phyloP scores from a whole-genome alignment of 1,139 yeast genomes.

The Debaryomyces udenii region DNA sequence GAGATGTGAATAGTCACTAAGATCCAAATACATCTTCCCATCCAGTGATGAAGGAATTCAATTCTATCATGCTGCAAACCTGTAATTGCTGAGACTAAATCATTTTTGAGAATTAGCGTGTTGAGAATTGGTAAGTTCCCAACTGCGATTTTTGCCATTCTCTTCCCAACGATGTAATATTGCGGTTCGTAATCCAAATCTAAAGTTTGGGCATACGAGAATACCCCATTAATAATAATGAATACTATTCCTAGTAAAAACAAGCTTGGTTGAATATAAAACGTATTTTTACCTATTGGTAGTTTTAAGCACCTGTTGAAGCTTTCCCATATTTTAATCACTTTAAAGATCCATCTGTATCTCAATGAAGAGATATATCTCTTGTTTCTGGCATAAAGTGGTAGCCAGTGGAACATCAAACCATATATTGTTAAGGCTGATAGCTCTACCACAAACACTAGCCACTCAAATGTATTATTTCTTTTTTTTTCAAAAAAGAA shows the following conservation, averaged over 20 bases:
- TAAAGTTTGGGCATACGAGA: constrained; percentile 31
- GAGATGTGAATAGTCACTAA: constrained; percentile 42
- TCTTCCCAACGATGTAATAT: constrained; percentile 44
- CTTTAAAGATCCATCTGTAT: constrained; percentile 24
- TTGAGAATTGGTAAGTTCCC: constrained; percentile 46
- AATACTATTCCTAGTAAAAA: constrained; percentile 30
- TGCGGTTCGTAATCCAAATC: constrained; percentile 46
- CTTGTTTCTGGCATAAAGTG: constrained; percentile 21
- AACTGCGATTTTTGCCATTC: constrained; percentile 46
- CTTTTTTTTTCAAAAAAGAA: constrained; percentile 40
- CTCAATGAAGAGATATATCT: constrained; percentile 8
- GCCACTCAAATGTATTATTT: constrained; percentile 41
- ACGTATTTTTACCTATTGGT: constrained; percentile 16
- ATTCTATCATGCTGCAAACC: constrained; percentile 49
- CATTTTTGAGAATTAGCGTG: constrained; percentile 42
- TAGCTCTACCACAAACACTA: constrained; percentile 32
- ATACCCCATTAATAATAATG: constrained; percentile 31
- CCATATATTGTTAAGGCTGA: constrained; percentile 40
- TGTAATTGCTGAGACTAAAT: constrained; percentile 40
- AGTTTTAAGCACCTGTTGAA: constrained; percentile 30
- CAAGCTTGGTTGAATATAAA: constrained; percentile 48
- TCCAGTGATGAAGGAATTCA: constrained; percentile 47
- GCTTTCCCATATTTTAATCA: constrained; percentile 31
- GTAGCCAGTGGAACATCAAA: constrained; percentile 45
- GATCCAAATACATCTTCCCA: constrained; percentile 43